Evolutionary conservation across 2,329 filamentous ascomycete species (phyloP).

Genomic region (Aaosphaeria arxii): DNA sequence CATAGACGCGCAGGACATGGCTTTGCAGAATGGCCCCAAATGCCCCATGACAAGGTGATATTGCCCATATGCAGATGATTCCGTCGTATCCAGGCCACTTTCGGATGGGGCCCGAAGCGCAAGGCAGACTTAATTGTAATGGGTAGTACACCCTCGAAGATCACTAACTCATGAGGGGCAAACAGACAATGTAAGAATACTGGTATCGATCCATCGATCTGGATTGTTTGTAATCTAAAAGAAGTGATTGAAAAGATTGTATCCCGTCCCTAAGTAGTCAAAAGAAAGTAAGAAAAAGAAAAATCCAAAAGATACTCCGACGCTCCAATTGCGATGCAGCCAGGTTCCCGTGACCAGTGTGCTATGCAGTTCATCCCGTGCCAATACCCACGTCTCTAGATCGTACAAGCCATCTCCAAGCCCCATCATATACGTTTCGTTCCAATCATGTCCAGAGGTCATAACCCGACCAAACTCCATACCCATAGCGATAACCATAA

Average conservation of each 20-base stretch:
- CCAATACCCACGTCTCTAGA: constrained; percentile 1
- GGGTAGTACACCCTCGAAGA: no score
- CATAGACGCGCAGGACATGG: no score
- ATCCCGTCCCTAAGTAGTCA: background rate
- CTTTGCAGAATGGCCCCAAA: no score
- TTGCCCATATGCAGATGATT: no score
- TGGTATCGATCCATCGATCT: no score
- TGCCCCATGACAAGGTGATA: no score
- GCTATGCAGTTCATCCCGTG: constrained; percentile 14
- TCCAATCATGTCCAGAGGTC: constrained; percentile 10
- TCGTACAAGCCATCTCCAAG: constrained; percentile 18
- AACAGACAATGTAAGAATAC: no score
- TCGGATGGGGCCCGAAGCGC: background rate
- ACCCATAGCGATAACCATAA: background rate
- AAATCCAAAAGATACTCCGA: background rate
- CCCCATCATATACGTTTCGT: constrained; percentile 9
- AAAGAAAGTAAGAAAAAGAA: constrained; percentile 1
- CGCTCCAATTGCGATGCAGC: constrained; percentile 13
- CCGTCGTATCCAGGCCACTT: no score
- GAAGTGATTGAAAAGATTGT: constrained; percentile 2
- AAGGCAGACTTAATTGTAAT: constrained; percentile 11
- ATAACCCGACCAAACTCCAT: constrained; percentile 2
- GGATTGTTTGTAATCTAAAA: background rate
- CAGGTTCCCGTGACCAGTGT: constrained; percentile 12
- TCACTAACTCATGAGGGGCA: no score